A percentile compares a stretch with the other conserved stretches of the same genome.
These are phyloP conservation scores for Fusarium torulosum DNA, from an alignment of 2,329 filamentous ascomycete genomes.

Conservation along the genomic window DNA sequence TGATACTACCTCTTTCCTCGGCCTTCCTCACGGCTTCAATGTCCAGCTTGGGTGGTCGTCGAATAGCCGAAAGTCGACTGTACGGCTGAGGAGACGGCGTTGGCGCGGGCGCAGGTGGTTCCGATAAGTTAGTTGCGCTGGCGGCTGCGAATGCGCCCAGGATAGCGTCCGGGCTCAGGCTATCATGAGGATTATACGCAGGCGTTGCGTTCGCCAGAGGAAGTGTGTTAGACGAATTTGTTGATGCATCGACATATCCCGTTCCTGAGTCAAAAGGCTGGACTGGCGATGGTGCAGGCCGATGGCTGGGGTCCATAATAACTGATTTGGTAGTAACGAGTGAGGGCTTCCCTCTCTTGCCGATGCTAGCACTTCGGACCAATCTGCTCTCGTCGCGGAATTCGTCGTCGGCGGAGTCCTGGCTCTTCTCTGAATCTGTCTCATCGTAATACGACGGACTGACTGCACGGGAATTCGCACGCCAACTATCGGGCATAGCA, in stretches of 20 bases:
- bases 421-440: constrained; percentile 59
- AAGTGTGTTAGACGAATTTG: constrained; percentile 61
- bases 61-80: constrained; percentile 66
- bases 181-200: constrained; percentile 29
- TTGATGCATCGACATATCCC: constrained; percentile 61
- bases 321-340: constrained; percentile 59
- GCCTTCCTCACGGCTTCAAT: constrained; percentile 85
- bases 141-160: constrained; percentile 65
- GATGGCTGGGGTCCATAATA: constrained; percentile 21
- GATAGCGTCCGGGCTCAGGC: constrained; percentile 60
- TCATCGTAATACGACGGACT: constrained; percentile 66
- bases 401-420: constrained; percentile 58
- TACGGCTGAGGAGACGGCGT: constrained; percentile 49
- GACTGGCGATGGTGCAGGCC: constrained; percentile 54
- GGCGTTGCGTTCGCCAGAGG: constrained; percentile 45
- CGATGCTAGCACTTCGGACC: constrained; percentile 72
- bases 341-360: constrained; percentile 69
- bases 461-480: constrained; percentile 59
- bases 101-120: constrained; percentile 43
- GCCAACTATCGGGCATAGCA: constrained; percentile 78
- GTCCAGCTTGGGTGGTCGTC: constrained; percentile 79
- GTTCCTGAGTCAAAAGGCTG: constrained; percentile 61
- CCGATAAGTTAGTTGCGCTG: constrained; percentile 58
- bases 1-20: constrained; percentile 88
- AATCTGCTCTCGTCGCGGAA: constrained; percentile 68